A percentile compares a stretch with the other conserved stretches of the same genome.
Conservation (phyloP, 164 flowering plant species). For the Buxus sempervirens region DNA sequence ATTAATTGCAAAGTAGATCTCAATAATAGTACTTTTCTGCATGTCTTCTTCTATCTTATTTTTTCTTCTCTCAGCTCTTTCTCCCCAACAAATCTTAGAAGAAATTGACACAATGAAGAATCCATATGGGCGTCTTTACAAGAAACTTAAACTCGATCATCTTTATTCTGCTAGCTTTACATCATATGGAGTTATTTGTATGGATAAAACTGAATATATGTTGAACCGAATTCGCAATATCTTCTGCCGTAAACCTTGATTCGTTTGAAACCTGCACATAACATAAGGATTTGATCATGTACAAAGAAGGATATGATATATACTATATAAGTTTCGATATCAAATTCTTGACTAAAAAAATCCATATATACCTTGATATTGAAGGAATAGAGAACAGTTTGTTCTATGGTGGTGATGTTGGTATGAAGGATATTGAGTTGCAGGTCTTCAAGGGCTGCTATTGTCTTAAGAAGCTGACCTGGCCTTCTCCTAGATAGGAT, state of each 20-base stretch:
- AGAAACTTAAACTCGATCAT: too few relatives aligned
- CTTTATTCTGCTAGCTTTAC: background rate
- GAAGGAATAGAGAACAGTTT: constrained; percentile 94
- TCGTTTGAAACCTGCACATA: constrained; percentile 52
- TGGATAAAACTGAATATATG: constrained; percentile 86
- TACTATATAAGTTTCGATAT: background rate
- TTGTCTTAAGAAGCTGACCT: constrained; percentile 76
- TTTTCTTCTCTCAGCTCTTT: too few relatives aligned
- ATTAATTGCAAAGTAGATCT: background rate
- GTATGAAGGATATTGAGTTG: constrained; percentile 83
- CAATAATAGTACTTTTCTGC: background rate
- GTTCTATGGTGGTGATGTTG: constrained; percentile 93
- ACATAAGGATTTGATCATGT: background rate
- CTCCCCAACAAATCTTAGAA: background rate
- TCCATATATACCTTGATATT: constrained; percentile 64
- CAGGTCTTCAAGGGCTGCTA: constrained; percentile 83
- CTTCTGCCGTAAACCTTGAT: constrained; percentile 71
- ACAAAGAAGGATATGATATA: background rate
- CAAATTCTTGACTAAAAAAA: background rate
- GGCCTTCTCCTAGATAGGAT: constrained; percentile 78
- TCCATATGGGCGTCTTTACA: background rate
- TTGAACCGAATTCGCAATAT: constrained; percentile 82
- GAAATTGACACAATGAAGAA: background rate
- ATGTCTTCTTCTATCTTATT: too few relatives aligned
- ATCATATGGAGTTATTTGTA: constrained; percentile 46